phyloP scores from a whole-genome alignment of 306 rosid species.

The Dryas octopetala region DNA sequence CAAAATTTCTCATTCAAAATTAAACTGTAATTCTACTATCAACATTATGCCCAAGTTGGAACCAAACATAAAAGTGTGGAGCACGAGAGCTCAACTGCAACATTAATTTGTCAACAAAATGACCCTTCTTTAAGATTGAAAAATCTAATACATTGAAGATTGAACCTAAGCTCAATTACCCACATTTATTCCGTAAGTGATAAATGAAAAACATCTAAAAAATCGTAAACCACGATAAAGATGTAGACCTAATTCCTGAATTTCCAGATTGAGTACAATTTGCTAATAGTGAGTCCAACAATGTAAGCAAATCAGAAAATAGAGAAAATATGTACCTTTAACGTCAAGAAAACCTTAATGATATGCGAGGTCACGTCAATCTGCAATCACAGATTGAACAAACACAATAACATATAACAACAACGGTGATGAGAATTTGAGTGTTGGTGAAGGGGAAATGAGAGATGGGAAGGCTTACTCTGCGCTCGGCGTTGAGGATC shows the following conservation, averaged over 20 bases:
- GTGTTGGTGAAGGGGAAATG: constrained; percentile 1
- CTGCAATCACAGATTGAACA: constrained; percentile 47
- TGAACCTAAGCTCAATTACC: background rate
- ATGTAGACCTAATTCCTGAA: background rate
- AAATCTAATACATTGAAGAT: background rate
- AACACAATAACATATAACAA: background rate
- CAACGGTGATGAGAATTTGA: background rate
- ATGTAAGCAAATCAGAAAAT: background rate
- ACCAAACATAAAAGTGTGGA: background rate
- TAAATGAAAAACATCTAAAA: background rate
- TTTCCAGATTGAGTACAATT: background rate
- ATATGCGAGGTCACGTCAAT: constrained; percentile 89
- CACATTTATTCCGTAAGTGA: background rate
- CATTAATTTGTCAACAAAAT: background rate
- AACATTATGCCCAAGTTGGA: background rate
- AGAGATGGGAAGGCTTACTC: constrained; percentile 45
- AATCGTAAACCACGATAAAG: constrained; percentile 1
- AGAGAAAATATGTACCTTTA: constrained; percentile 58
- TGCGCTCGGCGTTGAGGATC: constrained; percentile 92
- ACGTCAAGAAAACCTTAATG: constrained; percentile 75
- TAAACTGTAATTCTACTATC: background rate
- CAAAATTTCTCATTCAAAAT: background rate
- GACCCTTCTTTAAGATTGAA: background rate
- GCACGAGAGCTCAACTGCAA: background rate
- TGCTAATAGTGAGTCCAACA: background rate